These are phyloP conservation scores for Fusarium heterosporum DNA, from an alignment of 2,329 filamentous ascomycete genomes.

Conservation along the genomic window DNA sequence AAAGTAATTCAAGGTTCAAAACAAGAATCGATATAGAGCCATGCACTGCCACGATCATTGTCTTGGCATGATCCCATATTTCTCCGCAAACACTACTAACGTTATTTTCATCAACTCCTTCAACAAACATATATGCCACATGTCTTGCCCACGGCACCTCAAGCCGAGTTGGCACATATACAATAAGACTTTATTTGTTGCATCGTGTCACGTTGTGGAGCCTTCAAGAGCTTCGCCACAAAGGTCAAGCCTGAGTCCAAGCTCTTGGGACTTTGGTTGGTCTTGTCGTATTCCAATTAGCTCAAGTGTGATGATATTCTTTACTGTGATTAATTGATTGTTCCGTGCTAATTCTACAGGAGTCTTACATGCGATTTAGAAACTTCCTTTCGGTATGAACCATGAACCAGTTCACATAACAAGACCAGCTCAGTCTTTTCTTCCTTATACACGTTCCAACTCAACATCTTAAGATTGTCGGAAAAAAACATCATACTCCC, in stretches of 20 bases:
- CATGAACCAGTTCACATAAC: background rate
- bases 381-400: background rate
- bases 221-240: conserved; percentile 37
- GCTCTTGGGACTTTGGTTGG: conserved; percentile 21
- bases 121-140: conserved; percentile 9
- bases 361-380: background rate
- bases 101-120: conserved; percentile 13
- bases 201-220: conserved; percentile 37
- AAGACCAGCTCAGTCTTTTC: background rate
- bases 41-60: conserved; percentile 34
- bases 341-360: background rate
- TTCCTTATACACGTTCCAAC: background rate
- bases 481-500: conserved; percentile 11
- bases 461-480: background rate
- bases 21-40: conserved; percentile 8
- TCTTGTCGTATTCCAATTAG: conserved; percentile 3
- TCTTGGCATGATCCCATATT: conserved; percentile 19
- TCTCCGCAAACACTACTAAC: conserved; percentile 5
- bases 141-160: conserved; percentile 16
- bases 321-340: background rate
- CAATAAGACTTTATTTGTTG: conserved; percentile 24
- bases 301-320: background rate
- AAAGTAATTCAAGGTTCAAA: conserved; percentile 7
- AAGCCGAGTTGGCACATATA: conserved; percentile 31
- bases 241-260: conserved; percentile 4